Conservation (phyloP, 306 rosid species). For the Lathyrus sativus region DNA sequence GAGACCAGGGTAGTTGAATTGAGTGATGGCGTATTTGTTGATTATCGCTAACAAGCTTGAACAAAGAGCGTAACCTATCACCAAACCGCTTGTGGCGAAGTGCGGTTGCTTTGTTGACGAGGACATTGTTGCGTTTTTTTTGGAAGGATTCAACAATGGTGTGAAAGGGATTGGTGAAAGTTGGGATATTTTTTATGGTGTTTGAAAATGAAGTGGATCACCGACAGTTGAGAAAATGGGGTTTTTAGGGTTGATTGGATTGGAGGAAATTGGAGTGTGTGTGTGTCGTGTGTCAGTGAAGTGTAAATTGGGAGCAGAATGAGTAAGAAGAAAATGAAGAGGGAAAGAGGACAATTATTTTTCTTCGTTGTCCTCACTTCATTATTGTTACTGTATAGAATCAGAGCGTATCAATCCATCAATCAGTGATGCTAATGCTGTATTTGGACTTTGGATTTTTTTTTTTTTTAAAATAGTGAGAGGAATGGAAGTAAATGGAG, state of each 20-base stretch:
- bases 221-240: background rate
- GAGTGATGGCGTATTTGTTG: slow-evolving; percentile 89
- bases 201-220: background rate
- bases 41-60: slow-evolving; percentile 93
- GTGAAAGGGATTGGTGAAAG: background rate
- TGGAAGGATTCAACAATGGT: background rate
- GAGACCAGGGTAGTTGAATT: slow-evolving; percentile 92
- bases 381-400: background rate
- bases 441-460: too few species aligned
- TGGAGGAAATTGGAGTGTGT: background rate
- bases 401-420: too few species aligned
- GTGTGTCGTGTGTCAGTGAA: background rate
- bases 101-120: slow-evolving; percentile 55
- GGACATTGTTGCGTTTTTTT: slow-evolving; percentile 36
- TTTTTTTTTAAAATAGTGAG: too few species aligned
- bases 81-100: slow-evolving; percentile 71
- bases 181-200: too few species aligned
- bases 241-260: background rate
- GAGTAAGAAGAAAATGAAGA: background rate
- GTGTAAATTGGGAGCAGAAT: background rate
- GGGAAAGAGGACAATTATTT: background rate
- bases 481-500: too few species aligned
- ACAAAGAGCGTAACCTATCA: slow-evolving; percentile 83
- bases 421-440: too few species aligned
- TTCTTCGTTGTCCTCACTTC: background rate